These are phyloP conservation scores for Dendrostoma leiphaemia DNA, from an alignment of 2,329 filamentous ascomycete genomes.

Conservation along the genomic window DNA sequence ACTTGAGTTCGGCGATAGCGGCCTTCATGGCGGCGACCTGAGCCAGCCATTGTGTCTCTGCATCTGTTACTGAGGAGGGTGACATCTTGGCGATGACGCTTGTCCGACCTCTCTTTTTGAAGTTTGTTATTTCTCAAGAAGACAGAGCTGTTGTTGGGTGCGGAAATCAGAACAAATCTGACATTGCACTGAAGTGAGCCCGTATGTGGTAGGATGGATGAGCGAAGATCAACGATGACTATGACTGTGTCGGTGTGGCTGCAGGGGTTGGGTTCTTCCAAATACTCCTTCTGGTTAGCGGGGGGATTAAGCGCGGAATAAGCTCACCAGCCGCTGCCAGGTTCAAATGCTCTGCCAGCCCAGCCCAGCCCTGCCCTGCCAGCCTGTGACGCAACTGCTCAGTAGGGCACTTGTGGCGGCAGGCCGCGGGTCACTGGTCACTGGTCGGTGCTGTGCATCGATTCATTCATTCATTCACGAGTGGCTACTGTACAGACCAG, in stretches of 20 bases:
- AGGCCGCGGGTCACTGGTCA: background rate
- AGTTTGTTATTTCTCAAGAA: no score
- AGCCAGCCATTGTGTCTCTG: slow-evolving; percentile 71
- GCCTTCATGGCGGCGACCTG: slow-evolving; percentile 85
- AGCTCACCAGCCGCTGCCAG: background rate
- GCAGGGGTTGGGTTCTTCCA: background rate
- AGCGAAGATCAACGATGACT: no score
- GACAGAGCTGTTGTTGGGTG: no score
- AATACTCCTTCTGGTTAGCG: background rate
- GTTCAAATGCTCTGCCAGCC: background rate
- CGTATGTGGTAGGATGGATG: no score
- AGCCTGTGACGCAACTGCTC: background rate
- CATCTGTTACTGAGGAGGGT: slow-evolving; percentile 26
- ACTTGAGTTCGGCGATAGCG: slow-evolving; percentile 71
- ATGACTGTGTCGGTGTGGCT: background rate
- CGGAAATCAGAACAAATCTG: no score
- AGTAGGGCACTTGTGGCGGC: background rate
- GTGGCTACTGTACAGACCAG: no score
- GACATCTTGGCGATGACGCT: slow-evolving; percentile 9
- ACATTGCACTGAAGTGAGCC: no score
- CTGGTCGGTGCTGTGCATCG: no score
- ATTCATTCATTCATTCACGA: no score
- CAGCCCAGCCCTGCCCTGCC: background rate
- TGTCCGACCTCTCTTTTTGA: no score
- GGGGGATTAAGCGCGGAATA: background rate